Percentiles rank a stretch among this genome's conserved stretches.
phyloP scores from a whole-genome alignment of 1,284 basidiomycete species.

The Naganishia cerealis region DNA sequence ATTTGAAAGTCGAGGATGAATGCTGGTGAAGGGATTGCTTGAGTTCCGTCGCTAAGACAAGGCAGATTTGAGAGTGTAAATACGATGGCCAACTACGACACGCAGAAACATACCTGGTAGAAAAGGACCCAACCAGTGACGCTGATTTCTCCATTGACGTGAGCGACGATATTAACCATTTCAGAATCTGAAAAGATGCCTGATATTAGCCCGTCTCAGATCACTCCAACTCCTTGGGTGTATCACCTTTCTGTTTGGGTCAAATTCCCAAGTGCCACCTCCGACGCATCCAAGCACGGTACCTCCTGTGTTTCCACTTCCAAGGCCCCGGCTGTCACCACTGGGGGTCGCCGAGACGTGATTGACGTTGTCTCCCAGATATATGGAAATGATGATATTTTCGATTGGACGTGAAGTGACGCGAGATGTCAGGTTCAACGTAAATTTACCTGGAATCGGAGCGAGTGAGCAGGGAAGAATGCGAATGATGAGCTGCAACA shows the following conservation, averaged over 20 bases:
- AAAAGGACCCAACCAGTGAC: conserved; percentile 74
- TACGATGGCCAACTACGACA: background rate
- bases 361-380: conserved; percentile 69
- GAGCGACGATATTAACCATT: conserved; percentile 73
- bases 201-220: background rate
- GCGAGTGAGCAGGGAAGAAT: conserved; percentile 17
- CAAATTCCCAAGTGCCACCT: conserved; percentile 72
- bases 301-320: conserved; percentile 41
- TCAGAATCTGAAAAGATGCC: conserved; percentile 59
- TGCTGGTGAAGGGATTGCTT: conserved; percentile 64
- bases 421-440: conserved; percentile 69
- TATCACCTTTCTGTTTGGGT: conserved; percentile 65
- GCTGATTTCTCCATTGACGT: conserved; percentile 67
- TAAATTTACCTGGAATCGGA: conserved; percentile 63
- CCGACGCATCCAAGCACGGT: conserved; percentile 54
- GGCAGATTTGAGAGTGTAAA: background rate
- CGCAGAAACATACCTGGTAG: conserved; percentile 55
- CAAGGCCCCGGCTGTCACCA: conserved; percentile 46
- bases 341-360: conserved; percentile 53
- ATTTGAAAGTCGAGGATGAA: conserved; percentile 72
- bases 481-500: background rate
- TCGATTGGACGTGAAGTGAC: conserved; percentile 68
- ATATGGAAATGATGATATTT: conserved; percentile 67
- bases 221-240: background rate
- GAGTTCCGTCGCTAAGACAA: conserved; percentile 1